Evolutionary conservation across 2,329 filamentous ascomycete genomes (phyloP).

Genomic region (Xylaria polymorpha): DNA sequence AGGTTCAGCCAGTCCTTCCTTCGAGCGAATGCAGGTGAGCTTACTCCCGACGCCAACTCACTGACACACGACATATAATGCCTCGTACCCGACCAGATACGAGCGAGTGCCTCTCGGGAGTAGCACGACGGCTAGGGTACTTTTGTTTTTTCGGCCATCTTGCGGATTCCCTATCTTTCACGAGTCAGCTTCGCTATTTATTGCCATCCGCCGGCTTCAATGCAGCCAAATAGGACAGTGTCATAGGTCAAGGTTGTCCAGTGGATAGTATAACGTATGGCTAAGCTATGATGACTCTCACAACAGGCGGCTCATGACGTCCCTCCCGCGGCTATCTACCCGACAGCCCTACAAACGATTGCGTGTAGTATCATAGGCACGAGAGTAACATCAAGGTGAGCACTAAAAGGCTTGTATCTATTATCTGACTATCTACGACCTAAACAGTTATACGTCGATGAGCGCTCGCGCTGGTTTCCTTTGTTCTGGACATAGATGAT

Average conservation of each 20-base stretch:
- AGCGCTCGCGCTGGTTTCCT: not conserved
- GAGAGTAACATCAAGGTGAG: not conserved
- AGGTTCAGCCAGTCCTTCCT: not conserved
- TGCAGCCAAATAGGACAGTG: not conserved
- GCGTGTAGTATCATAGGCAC: constrained; percentile 1
- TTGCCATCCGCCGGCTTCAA: not conserved
- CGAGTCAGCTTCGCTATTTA: constrained; percentile 2
- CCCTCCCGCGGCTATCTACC: constrained; percentile 3
- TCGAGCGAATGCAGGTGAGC: constrained; percentile 27
- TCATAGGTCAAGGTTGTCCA: not conserved
- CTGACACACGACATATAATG: constrained; percentile 12
- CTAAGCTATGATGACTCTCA: not conserved
- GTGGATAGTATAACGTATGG: not conserved
- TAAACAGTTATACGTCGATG: not conserved
- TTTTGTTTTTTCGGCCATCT: not conserved
- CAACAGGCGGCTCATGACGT: not conserved
- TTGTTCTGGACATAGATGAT: not conserved
- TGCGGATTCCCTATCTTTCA: not conserved
- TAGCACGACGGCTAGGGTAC: not conserved
- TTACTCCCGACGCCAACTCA: constrained; percentile 13
- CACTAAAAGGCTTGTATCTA: not conserved
- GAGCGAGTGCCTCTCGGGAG: constrained; percentile 5
- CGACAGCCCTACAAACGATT: not conserved
- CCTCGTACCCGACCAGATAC: constrained; percentile 17
- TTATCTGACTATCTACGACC: not conserved